phyloP scores from a whole-genome alignment of 2,329 filamentous ascomycete genomes.

The Neonectria coccinea region DNA sequence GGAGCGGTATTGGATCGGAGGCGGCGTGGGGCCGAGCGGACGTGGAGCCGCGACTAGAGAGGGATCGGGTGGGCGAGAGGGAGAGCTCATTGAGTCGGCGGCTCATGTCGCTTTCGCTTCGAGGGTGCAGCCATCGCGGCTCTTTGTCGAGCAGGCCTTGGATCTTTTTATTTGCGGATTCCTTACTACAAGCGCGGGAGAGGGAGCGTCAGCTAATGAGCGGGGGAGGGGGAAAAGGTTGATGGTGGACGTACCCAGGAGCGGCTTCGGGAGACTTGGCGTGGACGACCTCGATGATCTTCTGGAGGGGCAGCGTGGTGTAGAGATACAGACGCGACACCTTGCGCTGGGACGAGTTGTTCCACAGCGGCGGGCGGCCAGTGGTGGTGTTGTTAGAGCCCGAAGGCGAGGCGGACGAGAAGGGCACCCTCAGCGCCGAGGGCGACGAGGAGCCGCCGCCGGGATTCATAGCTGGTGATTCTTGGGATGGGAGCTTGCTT shows the following conservation, averaged over 20 bases:
- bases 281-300: constrained; percentile 63
- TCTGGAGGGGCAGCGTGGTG: constrained; percentile 63
- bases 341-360: constrained; percentile 62
- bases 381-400: constrained; percentile 48
- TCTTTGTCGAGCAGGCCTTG: constrained; percentile 68
- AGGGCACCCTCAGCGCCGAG: constrained; percentile 21
- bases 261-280: constrained; percentile 55
- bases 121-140: constrained; percentile 67
- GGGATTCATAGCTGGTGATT: constrained; percentile 18
- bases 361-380: constrained; percentile 70
- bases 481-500: too few species aligned
- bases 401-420: constrained; percentile 46
- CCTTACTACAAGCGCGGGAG: constrained; percentile 55
- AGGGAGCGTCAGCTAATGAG: neutral
- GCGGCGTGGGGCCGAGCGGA: constrained; percentile 27
- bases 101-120: constrained; percentile 62
- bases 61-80: constrained; percentile 51
- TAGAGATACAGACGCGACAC: constrained; percentile 68
- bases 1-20: constrained; percentile 32
- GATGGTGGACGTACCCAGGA: constrained; percentile 56
- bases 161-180: constrained; percentile 70
- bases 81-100: constrained; percentile 61
- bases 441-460: constrained; percentile 21
- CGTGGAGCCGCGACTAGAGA: constrained; percentile 34
- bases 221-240: neutral